Percentiles rank a stretch among this genome's conserved stretches.
Conservation (phyloP, 176 grass and related monocot species). For the Phoenix roebelenii region DNA sequence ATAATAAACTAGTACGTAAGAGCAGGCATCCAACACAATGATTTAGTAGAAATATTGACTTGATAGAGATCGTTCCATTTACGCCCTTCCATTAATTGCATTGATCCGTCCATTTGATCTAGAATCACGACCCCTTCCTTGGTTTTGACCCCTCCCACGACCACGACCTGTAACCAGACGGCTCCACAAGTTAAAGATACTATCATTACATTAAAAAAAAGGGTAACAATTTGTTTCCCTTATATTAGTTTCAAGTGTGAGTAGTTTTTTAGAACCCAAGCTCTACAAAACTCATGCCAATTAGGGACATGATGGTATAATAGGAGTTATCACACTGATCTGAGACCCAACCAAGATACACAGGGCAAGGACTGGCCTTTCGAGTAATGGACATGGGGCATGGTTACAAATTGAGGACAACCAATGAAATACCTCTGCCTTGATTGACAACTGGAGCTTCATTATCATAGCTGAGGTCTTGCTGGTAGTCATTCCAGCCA, state of each 20-base stretch:
- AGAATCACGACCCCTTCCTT: conserved; percentile 46
- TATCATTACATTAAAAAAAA: too few species aligned
- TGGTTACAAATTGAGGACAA: too few species aligned
- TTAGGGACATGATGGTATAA: conserved; percentile 2
- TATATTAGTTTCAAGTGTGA: too few species aligned
- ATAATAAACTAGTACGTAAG: too few species aligned
- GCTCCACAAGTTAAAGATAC: too few species aligned
- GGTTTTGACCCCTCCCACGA: conserved; percentile 42
- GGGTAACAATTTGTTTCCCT: too few species aligned
- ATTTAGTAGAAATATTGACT: neutral
- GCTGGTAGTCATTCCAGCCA: conserved; percentile 22
- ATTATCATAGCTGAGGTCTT: conserved; percentile 28
- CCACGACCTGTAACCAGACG: conserved; percentile 28
- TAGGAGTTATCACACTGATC: neutral
- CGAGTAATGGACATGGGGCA: neutral
- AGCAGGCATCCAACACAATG: conserved; percentile 11
- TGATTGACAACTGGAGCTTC: conserved; percentile 45
- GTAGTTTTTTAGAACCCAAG: too few species aligned
- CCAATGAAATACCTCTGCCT: conserved; percentile 35
- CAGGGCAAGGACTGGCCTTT: too few species aligned
- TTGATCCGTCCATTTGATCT: conserved; percentile 19
- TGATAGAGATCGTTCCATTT: conserved; percentile 11
- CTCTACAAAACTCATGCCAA: too few species aligned
- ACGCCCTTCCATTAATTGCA: too few species aligned
- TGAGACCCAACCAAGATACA: neutral